phyloP scores from a whole-genome alignment of 2,329 filamentous ascomycete genomes.

The Aspergillus transmontanensis region DNA sequence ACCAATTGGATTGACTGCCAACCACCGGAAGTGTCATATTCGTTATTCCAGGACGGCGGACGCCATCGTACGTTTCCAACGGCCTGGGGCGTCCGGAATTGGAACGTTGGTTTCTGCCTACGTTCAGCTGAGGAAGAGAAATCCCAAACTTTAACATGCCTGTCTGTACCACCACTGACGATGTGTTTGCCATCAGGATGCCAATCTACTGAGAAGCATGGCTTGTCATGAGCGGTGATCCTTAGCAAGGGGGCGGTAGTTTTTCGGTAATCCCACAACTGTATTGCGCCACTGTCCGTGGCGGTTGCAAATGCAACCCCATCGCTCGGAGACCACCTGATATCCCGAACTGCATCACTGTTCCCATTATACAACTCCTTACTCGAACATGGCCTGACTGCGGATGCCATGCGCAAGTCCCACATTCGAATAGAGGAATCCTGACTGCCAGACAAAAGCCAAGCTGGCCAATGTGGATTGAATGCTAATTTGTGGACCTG shows the following conservation, averaged over 20 bases:
- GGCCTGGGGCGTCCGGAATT: conserved; percentile 63
- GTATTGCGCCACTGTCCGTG: conserved; percentile 65
- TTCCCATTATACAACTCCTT: conserved; percentile 58
- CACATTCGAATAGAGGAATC: conserved; percentile 66
- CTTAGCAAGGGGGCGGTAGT: conserved; percentile 59
- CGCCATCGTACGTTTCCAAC: conserved; percentile 65
- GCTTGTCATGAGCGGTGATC: conserved; percentile 63
- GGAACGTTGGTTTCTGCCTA: conserved; percentile 60
- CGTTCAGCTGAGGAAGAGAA: conserved; percentile 58
- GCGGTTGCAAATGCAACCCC: conserved; percentile 65
- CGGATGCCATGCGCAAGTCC: conserved; percentile 61
- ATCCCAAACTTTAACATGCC: conserved; percentile 66
- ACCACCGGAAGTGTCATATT: conserved; percentile 53
- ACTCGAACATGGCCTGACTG: conserved; percentile 56
- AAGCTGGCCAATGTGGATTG: conserved; percentile 62
- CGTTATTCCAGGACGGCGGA: conserved; percentile 59
- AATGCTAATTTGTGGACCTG: conserved; percentile 68
- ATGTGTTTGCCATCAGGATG: conserved; percentile 68
- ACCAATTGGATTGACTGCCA: conserved; percentile 65
- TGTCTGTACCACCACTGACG: conserved; percentile 64
- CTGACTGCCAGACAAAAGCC: conserved; percentile 66
- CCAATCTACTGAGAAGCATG: conserved; percentile 66
- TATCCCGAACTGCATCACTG: conserved; percentile 63
- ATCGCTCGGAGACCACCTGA: conserved; percentile 67
- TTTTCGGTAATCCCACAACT: conserved; percentile 66